These are phyloP conservation scores for Asterophora parasitica DNA, from an alignment of 768 basidiomycete genomes.

Conservation along the genomic window DNA sequence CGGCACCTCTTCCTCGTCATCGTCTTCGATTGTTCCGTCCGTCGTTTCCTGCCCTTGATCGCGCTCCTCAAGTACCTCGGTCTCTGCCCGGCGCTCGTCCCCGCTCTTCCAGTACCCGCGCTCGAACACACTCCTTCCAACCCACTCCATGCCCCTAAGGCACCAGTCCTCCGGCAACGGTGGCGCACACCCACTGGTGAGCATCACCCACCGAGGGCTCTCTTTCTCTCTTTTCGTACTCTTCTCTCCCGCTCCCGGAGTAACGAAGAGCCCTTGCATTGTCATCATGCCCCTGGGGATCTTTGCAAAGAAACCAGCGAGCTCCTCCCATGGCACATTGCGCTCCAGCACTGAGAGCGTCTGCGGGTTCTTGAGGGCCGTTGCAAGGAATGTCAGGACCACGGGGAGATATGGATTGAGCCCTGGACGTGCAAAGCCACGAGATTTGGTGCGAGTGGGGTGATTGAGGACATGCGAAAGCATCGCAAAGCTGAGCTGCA, in stretches of 20 bases:
- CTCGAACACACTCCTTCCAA: conserved; percentile 83
- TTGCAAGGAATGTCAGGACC: conserved; percentile 84
- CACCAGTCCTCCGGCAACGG: conserved; percentile 94
- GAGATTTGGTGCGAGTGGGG: conserved; percentile 57
- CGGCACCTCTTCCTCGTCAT: conserved; percentile 37
- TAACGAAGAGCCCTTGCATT: conserved; percentile 28
- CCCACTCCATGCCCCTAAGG: conserved; percentile 95
- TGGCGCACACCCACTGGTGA: conserved; percentile 63
- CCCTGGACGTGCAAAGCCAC: conserved; percentile 40
- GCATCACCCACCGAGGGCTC: conserved; percentile 52
- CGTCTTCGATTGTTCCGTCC: conserved; percentile 84
- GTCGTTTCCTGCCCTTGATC: conserved; percentile 48
- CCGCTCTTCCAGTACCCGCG: conserved; percentile 91
- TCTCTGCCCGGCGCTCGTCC: conserved; percentile 62
- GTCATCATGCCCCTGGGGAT: conserved; percentile 52
- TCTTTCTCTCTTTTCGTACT: conserved; percentile 18
- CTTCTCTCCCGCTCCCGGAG: conserved; percentile 6
- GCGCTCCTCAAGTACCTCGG: conserved; percentile 69
- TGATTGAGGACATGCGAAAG: conserved; percentile 66
- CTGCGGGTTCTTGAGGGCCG: conserved; percentile 59
- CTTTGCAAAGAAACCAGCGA: conserved; percentile 58
- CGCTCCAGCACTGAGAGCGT: conserved; percentile 66
- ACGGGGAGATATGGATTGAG: conserved; percentile 87
- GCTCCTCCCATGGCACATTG: conserved; percentile 77
- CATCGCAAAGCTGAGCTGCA: conserved; percentile 76